Conservation (phyloP, 352 stramenopile species). For the Pythium rhizo-oryzae region DNA sequence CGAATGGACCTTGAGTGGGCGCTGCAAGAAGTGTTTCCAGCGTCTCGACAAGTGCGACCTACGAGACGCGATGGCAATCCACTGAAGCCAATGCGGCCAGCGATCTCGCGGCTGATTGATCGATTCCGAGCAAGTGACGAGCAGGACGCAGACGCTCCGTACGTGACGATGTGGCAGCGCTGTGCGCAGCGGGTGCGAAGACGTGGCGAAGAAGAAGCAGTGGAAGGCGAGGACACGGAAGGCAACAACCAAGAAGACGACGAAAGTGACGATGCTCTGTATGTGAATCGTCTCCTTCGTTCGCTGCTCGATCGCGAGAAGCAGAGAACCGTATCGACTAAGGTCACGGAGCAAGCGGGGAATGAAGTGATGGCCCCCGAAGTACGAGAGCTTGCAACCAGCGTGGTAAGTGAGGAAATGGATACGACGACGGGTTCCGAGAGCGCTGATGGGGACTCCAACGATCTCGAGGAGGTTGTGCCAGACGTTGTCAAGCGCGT, state of each 20-base stretch:
- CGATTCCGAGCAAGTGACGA: constrained; percentile 11
- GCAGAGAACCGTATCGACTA: not conserved
- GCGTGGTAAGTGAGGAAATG: not conserved
- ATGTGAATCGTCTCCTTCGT: constrained; percentile 17
- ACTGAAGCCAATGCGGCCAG: constrained; percentile 2
- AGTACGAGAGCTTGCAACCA: not conserved
- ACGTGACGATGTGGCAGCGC: constrained; percentile 26
- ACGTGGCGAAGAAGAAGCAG: not conserved
- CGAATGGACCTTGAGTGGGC: constrained; percentile 19
- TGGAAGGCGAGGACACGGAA: not conserved
- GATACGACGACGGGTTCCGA: not conserved
- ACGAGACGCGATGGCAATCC: not conserved
- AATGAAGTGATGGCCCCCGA: not conserved
- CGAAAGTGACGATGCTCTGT: not conserved
- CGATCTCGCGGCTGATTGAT: constrained; percentile 1
- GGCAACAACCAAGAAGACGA: constrained; percentile 13
- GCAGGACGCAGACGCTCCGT: not conserved
- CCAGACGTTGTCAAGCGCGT: constrained; percentile 48
- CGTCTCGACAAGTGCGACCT: not conserved
- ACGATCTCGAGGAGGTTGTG: constrained; percentile 2
- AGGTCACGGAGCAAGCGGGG: no score
- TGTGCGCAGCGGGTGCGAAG: not conserved
- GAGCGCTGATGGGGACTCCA: not conserved
- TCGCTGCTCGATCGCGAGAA: constrained; percentile 19
- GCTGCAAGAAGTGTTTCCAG: constrained; percentile 23